Evolutionary conservation across 2,329 filamentous ascomycete species (phyloP).

Genomic region (Beauveria sp.): DNA sequence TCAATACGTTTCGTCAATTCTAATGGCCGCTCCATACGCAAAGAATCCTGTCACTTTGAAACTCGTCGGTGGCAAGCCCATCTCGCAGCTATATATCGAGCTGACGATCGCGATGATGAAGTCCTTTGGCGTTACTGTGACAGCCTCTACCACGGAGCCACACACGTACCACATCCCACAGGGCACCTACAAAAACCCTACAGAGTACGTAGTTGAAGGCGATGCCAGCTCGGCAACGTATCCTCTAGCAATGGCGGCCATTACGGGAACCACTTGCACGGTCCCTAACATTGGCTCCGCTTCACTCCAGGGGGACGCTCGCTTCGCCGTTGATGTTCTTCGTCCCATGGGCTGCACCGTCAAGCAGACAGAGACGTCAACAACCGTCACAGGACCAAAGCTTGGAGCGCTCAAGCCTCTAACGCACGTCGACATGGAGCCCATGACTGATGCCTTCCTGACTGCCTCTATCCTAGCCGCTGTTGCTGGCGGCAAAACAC

Average conservation of each 20-base stretch:
- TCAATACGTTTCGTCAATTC: constrained; percentile 95
- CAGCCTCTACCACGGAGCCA: constrained; percentile 66
- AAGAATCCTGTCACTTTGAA: constrained; percentile 86
- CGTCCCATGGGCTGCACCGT: constrained; percentile 90
- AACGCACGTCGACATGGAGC: constrained; percentile 89
- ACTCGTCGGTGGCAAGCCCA: constrained; percentile 91
- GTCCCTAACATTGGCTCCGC: constrained; percentile 91
- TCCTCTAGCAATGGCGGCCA: constrained; percentile 85
- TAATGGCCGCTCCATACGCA: constrained; percentile 96
- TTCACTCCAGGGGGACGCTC: constrained; percentile 89
- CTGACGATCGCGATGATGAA: constrained; percentile 99
- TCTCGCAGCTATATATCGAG: constrained; percentile 94
- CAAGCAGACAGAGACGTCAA: constrained; percentile 74
- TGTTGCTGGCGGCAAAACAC: constrained; percentile 74
- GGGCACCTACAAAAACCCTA: constrained; percentile 73
- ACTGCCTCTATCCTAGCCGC: constrained; percentile 90
- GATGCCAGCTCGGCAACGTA: constrained; percentile 98
- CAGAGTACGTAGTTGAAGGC: constrained; percentile 86
- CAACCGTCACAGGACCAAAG: constrained; percentile 85
- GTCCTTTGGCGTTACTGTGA: constrained; percentile 77
- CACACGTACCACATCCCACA: constrained; percentile 93
- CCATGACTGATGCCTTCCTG: constrained; percentile 97
- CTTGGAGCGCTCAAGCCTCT: constrained; percentile 67
- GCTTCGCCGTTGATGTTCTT: constrained; percentile 85
- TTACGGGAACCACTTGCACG: constrained; percentile 91